phyloP scores from a whole-genome alignment of 2,329 filamentous ascomycete species.

The Cercospora sp. region DNA sequence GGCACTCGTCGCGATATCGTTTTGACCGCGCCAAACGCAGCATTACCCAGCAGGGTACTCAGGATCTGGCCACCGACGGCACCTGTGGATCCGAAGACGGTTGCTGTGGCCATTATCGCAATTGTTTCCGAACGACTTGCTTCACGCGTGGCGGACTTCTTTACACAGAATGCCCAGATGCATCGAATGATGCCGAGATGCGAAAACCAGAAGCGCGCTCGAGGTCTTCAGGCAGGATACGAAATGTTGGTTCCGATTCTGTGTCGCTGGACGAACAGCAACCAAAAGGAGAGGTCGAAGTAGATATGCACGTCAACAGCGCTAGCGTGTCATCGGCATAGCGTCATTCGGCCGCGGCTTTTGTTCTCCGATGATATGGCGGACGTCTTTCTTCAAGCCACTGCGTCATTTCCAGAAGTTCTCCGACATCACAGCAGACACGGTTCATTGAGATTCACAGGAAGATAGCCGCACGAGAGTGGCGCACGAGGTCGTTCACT shows the following conservation, averaged over 20 bases:
- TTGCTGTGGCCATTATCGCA: slow-evolving; percentile 21
- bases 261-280: not conserved
- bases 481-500: too few relatives aligned
- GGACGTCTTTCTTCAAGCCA: not conserved
- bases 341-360: not conserved
- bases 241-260: not conserved
- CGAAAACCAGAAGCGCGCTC: not conserved
- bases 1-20: slow-evolving; percentile 26
- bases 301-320: not conserved
- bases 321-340: not conserved
- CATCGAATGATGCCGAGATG: not conserved
- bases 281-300: not conserved
- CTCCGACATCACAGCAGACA: too few relatives aligned
- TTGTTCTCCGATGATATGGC: not conserved
- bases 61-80: slow-evolving; percentile 27
- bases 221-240: not conserved
- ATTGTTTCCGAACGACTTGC: not conserved
- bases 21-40: slow-evolving; percentile 18
- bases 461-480: too few relatives aligned
- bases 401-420: not conserved
- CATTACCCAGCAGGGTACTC: slow-evolving; percentile 15
- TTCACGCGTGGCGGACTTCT: not conserved
- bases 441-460: too few relatives aligned
- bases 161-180: not conserved
- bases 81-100: slow-evolving; percentile 27